Conservation (phyloP, 495 filamentous ascomycete genomes). For the Podospora appendiculata region DNA sequence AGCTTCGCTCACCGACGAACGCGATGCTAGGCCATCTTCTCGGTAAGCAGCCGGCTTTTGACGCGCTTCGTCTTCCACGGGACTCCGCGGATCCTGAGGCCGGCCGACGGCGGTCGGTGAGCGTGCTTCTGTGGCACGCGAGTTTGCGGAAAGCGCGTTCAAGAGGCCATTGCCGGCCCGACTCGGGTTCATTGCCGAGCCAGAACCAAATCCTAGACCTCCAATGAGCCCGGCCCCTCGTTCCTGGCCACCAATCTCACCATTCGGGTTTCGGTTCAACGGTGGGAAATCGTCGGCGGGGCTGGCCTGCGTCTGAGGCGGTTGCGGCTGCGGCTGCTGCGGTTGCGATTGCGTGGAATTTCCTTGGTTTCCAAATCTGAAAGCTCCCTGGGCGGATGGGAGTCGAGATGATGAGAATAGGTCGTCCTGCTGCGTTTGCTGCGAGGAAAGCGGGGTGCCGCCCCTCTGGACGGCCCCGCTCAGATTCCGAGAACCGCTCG, state of each 20-base stretch:
- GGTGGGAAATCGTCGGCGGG: constrained; percentile 82
- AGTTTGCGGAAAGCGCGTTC: constrained; percentile 49
- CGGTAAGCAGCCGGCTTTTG: constrained; percentile 36
- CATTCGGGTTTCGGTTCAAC: constrained; percentile 60
- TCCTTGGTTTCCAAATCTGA: constrained; percentile 45
- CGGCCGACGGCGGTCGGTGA: constrained; percentile 30
- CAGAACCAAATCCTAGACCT: constrained; percentile 52
- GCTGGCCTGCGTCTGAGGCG: constrained; percentile 56
- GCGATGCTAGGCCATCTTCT: constrained; percentile 29
- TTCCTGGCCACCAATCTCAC: constrained; percentile 64
- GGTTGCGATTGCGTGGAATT: constrained; percentile 36
- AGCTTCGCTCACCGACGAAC: constrained; percentile 27
- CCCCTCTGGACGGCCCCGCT: constrained; percentile 58
- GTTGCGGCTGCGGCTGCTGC: constrained; percentile 28
- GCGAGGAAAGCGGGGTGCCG: constrained; percentile 43
- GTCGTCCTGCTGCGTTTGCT: constrained; percentile 53
- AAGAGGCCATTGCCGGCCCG: constrained; percentile 48
- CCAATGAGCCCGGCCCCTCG: constrained; percentile 56
- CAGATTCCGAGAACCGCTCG: constrained; percentile 32
- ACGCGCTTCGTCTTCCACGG: constrained; percentile 30
- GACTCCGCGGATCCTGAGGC: constrained; percentile 33
- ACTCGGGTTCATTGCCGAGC: constrained; percentile 21
- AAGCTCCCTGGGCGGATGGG: constrained; percentile 50
- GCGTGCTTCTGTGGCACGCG: constrained; percentile 30
- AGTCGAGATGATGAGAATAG: constrained; percentile 48